Conservation (phyloP, 1,139 yeast species). For the Arxiozyma heterogenica region DNA sequence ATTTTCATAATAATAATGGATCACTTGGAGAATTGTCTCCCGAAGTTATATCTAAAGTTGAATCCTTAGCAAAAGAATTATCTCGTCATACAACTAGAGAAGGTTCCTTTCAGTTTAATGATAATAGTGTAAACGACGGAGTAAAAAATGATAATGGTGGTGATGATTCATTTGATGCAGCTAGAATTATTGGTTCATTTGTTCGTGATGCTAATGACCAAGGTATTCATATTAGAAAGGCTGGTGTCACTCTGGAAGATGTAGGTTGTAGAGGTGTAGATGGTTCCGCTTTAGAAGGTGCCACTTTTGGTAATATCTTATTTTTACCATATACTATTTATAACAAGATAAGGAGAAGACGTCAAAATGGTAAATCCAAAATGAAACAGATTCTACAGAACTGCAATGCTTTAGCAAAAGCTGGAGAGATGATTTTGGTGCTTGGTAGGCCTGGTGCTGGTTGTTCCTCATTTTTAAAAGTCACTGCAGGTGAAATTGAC, state of each 20-base stretch:
- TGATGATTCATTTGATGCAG: conserved; percentile 17
- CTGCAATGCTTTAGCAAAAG: conserved; percentile 37
- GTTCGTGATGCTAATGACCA: conserved; percentile 31
- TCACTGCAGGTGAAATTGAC: conserved; percentile 43
- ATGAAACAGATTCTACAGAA: conserved; percentile 38
- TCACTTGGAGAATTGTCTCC: conserved; percentile 8
- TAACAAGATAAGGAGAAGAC: conserved; percentile 18
- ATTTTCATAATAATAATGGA: not conserved
- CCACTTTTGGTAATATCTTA: conserved; percentile 42
- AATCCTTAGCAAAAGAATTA: conserved; percentile 20
- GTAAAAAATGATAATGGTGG: not conserved
- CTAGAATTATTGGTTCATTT: conserved; percentile 9
- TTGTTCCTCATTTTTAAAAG: conserved; percentile 49
- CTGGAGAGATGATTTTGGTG: conserved; percentile 55
- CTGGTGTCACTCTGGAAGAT: conserved; percentile 42
- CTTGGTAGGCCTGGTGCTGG: conserved; percentile 65
- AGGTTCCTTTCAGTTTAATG: conserved; percentile 12
- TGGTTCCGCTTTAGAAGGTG: conserved; percentile 39
- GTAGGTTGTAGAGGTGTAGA: conserved; percentile 44
- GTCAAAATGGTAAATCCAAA: conserved; percentile 9
- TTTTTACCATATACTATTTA: conserved; percentile 33
- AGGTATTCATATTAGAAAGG: conserved; percentile 38
- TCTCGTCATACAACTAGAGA: conserved; percentile 20
- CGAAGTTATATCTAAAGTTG: conserved; percentile 17
- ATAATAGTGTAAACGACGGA: not conserved